Evolutionary conservation across 257 asterid species (phyloP).

Genomic region (Cruciata laevipes): DNA sequence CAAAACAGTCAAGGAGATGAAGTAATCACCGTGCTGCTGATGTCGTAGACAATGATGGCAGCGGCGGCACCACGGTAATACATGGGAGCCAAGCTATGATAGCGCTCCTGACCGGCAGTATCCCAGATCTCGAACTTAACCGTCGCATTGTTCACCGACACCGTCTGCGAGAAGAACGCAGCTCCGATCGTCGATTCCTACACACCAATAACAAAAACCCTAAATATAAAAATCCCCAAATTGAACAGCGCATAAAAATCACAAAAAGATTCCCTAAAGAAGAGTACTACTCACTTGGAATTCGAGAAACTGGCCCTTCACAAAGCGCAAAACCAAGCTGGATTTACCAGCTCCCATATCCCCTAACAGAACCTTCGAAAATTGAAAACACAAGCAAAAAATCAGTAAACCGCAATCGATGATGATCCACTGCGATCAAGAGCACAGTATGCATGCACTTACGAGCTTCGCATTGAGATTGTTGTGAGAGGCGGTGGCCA

Average conservation of each 20-base stretch:
- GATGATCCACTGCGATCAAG: not conserved
- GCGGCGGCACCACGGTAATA: conserved; percentile 98
- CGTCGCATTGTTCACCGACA: conserved; percentile 69
- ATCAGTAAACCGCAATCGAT: not conserved
- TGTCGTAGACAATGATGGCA: conserved; percentile 85
- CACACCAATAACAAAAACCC: not conserved
- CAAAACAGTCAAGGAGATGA: not conserved
- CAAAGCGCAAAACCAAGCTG: conserved; percentile 83
- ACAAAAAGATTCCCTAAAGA: not conserved
- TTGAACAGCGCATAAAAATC: not conserved
- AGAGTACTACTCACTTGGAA: conserved; percentile 43
- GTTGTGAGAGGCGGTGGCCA: conserved; percentile 49
- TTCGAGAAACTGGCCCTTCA: conserved; percentile 88
- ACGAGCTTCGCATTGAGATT: conserved; percentile 87
- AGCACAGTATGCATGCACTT: conserved; percentile 11
- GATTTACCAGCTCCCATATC: conserved; percentile 99
- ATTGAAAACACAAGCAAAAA: not conserved
- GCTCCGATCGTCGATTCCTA: conserved; percentile 99
- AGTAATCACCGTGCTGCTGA: conserved; percentile 62
- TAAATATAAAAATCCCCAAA: not conserved
- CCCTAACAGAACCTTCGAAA: conserved; percentile 66
- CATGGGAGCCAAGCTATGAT: conserved; percentile 99
- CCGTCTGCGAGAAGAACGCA: conserved; percentile 82
- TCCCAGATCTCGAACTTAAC: conserved; percentile 99
- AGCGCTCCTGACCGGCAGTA: conserved; percentile 98